Evolutionary conservation across 106 monocot genomes (phyloP).

Genomic region (Dactylorhiza incarnata): DNA sequence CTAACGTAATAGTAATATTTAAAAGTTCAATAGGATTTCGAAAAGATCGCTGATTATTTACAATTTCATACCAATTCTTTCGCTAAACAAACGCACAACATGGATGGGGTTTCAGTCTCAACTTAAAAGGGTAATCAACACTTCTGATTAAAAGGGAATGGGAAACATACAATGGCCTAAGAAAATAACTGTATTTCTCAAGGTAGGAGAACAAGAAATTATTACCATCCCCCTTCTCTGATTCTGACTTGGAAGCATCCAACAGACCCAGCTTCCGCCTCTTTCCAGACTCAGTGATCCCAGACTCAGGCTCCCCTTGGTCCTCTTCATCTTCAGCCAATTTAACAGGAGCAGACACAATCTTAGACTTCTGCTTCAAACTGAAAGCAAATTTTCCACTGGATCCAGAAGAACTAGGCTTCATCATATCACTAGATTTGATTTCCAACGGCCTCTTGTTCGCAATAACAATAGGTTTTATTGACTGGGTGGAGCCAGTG

Average conservation of each 20-base stretch:
- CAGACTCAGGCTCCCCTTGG: conserved; percentile 23
- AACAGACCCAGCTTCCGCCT: conserved; percentile 37
- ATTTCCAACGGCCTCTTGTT: conserved; percentile 59
- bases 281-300: conserved; percentile 34
- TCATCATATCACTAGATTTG: conserved; percentile 45
- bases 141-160: neutral
- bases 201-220: conserved; percentile 9
- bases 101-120: neutral
- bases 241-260: conserved; percentile 17
- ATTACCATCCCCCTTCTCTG: conserved; percentile 62
- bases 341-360: conserved; percentile 48
- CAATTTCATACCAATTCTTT: neutral
- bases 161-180: neutral
- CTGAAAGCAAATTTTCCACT: conserved; percentile 88
- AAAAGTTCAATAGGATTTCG: neutral
- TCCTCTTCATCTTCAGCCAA: conserved; percentile 75
- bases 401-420: conserved; percentile 20
- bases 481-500: neutral
- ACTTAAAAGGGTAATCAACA: neutral
- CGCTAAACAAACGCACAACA: neutral
- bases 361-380: conserved; percentile 88
- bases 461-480: conserved; percentile 21
- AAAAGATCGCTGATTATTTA: neutral
- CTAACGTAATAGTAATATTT: neutral
- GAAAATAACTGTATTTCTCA: neutral